Percentiles rank a stretch among this genome's conserved stretches.
Evolutionary conservation across 768 basidiomycete genomes (phyloP).

Genomic region (Mycena vitilis): DNA sequence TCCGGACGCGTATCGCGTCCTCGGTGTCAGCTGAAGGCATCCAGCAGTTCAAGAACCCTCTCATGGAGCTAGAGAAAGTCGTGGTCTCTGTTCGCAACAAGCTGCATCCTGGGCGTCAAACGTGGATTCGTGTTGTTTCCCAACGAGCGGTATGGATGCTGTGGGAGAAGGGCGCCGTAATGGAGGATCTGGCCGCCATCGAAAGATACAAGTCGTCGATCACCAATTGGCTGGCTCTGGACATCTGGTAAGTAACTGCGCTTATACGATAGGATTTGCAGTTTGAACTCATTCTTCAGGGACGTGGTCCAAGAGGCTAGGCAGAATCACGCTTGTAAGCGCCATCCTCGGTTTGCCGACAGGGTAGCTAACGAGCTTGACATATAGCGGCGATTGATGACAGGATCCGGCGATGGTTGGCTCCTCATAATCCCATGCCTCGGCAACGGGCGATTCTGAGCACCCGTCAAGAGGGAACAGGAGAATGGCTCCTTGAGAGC

Average conservation of each 20-base stretch:
- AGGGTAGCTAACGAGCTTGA: too few relatives aligned
- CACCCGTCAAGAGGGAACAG: constrained; percentile 1
- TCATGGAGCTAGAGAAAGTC: background rate
- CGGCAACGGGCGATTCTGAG: background rate
- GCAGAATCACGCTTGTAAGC: too few relatives aligned
- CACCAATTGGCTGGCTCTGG: constrained; percentile 1
- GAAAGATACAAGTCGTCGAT: constrained; percentile 1
- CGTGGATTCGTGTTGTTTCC: background rate
- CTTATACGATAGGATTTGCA: background rate
- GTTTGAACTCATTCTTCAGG: background rate
- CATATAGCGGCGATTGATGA: background rate
- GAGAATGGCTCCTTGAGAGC: background rate
- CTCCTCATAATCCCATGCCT: background rate
- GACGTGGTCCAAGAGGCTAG: background rate
- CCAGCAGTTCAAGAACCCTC: background rate
- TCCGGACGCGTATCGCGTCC: background rate
- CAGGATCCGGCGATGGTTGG: background rate
- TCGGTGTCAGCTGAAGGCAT: background rate
- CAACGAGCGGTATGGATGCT: background rate
- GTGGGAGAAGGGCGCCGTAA: background rate
- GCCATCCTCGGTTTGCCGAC: too few relatives aligned
- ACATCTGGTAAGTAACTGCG: background rate
- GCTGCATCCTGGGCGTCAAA: background rate
- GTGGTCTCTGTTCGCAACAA: background rate
- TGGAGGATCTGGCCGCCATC: background rate